Conservation (phyloP, 1,284 basidiomycete species). For the Earliella scabrosa region DNA sequence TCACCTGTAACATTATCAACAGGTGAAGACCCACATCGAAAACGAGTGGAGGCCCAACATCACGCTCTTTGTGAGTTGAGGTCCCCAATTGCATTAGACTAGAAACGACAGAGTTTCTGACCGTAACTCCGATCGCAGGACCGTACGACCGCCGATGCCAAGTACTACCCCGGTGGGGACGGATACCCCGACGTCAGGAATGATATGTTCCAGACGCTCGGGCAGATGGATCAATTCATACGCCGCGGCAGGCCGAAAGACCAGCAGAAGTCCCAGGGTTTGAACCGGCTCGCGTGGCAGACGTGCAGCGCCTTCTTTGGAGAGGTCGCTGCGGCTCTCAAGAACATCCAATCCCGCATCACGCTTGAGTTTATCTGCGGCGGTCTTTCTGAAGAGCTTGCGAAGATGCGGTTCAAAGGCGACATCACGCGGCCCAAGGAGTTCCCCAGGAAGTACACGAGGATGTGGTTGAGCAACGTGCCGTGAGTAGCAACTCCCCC, state of each 20-base stretch:
- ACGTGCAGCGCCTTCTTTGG: not conserved
- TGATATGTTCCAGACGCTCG: constrained; percentile 9
- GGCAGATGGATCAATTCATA: not conserved
- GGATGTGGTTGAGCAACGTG: constrained; percentile 17
- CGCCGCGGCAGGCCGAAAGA: not conserved
- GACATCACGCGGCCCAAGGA: constrained; percentile 1
- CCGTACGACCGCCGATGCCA: not conserved
- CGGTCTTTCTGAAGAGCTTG: constrained; percentile 3
- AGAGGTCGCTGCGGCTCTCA: not conserved
- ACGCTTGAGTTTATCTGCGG: constrained; percentile 3
- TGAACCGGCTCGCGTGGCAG: not conserved
- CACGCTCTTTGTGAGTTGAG: constrained; percentile 6
- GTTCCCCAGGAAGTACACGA: constrained; percentile 6
- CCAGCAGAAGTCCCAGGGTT: not conserved
- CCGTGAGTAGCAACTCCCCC: not conserved
- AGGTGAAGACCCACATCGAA: constrained; percentile 2
- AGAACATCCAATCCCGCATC: not conserved
- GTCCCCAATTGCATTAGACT: too few species aligned
- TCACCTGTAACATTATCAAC: not conserved
- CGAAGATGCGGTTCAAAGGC: constrained; percentile 4
- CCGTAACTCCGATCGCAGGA: too few species aligned
- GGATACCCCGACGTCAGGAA: constrained; percentile 8
- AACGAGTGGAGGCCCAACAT: constrained; percentile 12
- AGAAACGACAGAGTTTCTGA: too few species aligned
- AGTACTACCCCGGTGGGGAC: not conserved